These are phyloP conservation scores for Pythium rishiriense DNA, from an alignment of 352 stramenopile species.

Conservation along the genomic window DNA sequence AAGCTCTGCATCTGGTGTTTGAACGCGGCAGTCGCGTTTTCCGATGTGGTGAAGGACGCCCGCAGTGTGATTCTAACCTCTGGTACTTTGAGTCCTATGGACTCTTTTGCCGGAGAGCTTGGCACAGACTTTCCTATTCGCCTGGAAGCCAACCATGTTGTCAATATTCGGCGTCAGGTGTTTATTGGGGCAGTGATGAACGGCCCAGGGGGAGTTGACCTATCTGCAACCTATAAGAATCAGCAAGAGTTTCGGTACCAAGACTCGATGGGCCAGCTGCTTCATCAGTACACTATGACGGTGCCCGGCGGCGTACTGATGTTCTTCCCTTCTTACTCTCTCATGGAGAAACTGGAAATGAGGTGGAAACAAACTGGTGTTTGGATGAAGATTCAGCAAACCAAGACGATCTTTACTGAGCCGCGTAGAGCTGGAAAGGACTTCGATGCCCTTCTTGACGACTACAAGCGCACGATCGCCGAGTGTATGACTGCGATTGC, in stretches of 20 bases:
- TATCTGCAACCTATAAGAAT: conserved; percentile 81
- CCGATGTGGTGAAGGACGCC: conserved; percentile 62
- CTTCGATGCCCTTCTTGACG: conserved; percentile 75
- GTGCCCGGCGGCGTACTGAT: conserved; percentile 83
- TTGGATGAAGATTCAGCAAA: conserved; percentile 55
- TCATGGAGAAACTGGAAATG: conserved; percentile 68
- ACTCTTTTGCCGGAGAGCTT: conserved; percentile 84
- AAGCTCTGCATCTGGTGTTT: conserved; percentile 89
- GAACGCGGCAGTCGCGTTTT: conserved; percentile 82
- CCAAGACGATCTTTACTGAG: conserved; percentile 69
- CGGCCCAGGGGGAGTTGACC: conserved; percentile 59
- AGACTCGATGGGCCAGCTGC: conserved; percentile 75
- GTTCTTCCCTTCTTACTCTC: conserved; percentile 85
- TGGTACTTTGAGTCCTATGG: conserved; percentile 85
- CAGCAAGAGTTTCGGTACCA: conserved; percentile 81
- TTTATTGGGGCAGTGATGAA: conserved; percentile 76
- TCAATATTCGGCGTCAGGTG: conserved; percentile 87
- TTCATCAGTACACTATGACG: conserved; percentile 64
- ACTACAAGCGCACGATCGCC: conserved; percentile 65
- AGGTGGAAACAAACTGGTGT: conserved; percentile 75
- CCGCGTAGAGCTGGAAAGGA: conserved; percentile 76
- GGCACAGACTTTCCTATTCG: conserved; percentile 80
- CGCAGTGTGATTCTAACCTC: conserved; percentile 84
- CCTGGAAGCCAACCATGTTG: conserved; percentile 83
- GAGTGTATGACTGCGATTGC: conserved; percentile 20